Conservation (phyloP, 768 basidiomycete genomes). For the Wakefieldia striispora region DNA sequence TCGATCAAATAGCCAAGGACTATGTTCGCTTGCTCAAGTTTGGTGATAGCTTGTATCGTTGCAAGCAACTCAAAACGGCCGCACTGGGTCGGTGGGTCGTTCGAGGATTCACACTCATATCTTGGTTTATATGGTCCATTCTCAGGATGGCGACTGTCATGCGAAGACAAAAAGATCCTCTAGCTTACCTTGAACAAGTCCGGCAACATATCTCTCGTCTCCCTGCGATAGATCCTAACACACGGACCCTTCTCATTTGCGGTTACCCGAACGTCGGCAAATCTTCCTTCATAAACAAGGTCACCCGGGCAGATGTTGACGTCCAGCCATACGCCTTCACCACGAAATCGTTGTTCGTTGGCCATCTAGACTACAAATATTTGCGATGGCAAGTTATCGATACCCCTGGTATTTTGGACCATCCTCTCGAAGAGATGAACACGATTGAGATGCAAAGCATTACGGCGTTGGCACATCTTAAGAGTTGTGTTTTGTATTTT, state of each 20-base stretch:
- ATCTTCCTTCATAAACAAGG: slow-evolving; percentile 99
- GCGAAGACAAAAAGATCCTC: slow-evolving; percentile 96
- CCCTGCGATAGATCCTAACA: slow-evolving; percentile 97
- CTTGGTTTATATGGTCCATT: background rate
- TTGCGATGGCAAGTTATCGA: slow-evolving; percentile 99
- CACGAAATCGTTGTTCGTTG: slow-evolving; percentile 97
- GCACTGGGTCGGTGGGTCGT: slow-evolving; percentile 87
- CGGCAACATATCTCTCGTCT: slow-evolving; percentile 98
- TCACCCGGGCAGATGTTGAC: slow-evolving; percentile 98
- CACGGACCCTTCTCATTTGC: slow-evolving; percentile 94
- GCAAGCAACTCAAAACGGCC: slow-evolving; percentile 97
- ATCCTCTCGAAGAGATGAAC: slow-evolving; percentile 99
- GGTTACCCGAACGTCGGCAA: slow-evolving; percentile 99
- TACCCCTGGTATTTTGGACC: slow-evolving; percentile 97
- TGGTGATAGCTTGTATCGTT: slow-evolving; percentile 95
- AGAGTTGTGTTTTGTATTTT: slow-evolving; percentile 93
- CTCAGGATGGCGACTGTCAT: slow-evolving; percentile 96
- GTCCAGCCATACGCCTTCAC: slow-evolving; percentile 99
- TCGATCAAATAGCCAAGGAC: slow-evolving; percentile 96
- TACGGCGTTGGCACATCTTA: slow-evolving; percentile 94
- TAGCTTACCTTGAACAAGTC: slow-evolving; percentile 98
- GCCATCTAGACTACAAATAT: slow-evolving; percentile 98
- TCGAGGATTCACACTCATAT: background rate
- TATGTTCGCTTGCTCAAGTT: slow-evolving; percentile 97
- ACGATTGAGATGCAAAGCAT: slow-evolving; percentile 99